phyloP scores from a whole-genome alignment of 169 alveolate species.

The Babesia caballi region DNA sequence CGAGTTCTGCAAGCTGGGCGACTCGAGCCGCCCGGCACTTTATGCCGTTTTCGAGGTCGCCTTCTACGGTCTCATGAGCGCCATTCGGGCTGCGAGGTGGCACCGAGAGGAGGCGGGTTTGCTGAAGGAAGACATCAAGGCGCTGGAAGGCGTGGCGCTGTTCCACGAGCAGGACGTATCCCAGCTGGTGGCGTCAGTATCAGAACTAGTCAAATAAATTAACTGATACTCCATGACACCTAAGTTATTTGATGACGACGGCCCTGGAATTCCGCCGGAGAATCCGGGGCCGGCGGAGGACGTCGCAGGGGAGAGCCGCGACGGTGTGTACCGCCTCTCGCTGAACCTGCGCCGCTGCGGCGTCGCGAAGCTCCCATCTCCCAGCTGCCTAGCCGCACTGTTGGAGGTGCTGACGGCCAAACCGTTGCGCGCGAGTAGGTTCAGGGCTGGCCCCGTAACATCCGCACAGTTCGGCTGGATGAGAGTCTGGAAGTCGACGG shows the following conservation, averaged over 20 bases:
- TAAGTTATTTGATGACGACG: constrained; percentile 4
- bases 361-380: not conserved
- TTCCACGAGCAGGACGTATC: constrained; percentile 30
- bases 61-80: constrained; percentile 3
- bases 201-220: constrained; percentile 1
- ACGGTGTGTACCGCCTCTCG: constrained; percentile 15
- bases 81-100: not conserved
- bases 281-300: not conserved
- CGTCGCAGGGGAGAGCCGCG: not conserved
- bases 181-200: not conserved
- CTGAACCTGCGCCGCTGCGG: constrained; percentile 23
- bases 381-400: not conserved
- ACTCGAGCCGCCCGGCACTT: not conserved
- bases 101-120: not conserved
- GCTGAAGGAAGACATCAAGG: not conserved
- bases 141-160: not conserved
- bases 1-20: constrained; percentile 11
- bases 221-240: not conserved
- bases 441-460: too few relatives aligned
- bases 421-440: not conserved
- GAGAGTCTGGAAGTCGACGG: constrained; percentile 2
- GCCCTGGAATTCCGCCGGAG: not conserved
- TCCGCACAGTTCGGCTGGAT: constrained; percentile 1
- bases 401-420: not conserved
- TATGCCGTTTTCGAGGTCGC: not conserved